These are phyloP conservation scores for Cotoneaster glaucophyllus DNA, from an alignment of 306 rosid genomes.

Conservation along the genomic window DNA sequence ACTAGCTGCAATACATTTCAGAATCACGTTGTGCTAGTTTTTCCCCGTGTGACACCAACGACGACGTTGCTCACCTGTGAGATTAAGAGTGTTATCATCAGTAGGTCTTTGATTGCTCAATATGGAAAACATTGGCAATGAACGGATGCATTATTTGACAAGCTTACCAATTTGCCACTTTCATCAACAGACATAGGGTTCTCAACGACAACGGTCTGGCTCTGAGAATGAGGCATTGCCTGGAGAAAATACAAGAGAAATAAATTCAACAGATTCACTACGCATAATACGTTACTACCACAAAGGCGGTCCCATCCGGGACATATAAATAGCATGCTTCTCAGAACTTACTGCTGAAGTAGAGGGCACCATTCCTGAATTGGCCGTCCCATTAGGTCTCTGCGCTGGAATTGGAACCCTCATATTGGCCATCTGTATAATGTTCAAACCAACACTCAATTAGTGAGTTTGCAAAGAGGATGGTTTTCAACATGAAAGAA, in stretches of 20 bases:
- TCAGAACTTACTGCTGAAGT: slow-evolving; percentile 64
- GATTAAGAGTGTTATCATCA: slow-evolving; percentile 15
- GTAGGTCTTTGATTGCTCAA: slow-evolving; percentile 1
- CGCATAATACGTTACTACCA: slow-evolving; percentile 1
- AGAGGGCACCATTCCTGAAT: slow-evolving; percentile 58
- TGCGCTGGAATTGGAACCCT: slow-evolving; percentile 78
- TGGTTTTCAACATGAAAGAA: too few relatives aligned
- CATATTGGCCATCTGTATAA: slow-evolving; percentile 50
- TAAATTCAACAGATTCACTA: background rate
- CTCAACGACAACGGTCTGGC: slow-evolving; percentile 94
- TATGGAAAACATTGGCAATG: slow-evolving; percentile 2
- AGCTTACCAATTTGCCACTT: slow-evolving; percentile 87
- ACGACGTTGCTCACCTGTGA: slow-evolving; percentile 96
- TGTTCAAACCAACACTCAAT: background rate
- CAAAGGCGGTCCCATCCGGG: background rate
- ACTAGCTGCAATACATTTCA: background rate
- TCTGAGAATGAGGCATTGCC: slow-evolving; percentile 56
- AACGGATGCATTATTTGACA: background rate
- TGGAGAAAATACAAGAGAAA: slow-evolving; percentile 27
- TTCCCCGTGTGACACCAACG: slow-evolving; percentile 89
- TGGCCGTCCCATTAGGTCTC: slow-evolving; percentile 64
- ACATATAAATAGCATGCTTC: background rate
- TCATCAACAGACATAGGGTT: slow-evolving; percentile 94
- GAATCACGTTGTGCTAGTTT: slow-evolving; percentile 29
- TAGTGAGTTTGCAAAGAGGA: too few relatives aligned